A percentile compares a stretch with the other conserved stretches of the same genome.
Evolutionary conservation across 192 early-diverging fungal genomes (phyloP).

Genomic region (Gigaspora rosea): DNA sequence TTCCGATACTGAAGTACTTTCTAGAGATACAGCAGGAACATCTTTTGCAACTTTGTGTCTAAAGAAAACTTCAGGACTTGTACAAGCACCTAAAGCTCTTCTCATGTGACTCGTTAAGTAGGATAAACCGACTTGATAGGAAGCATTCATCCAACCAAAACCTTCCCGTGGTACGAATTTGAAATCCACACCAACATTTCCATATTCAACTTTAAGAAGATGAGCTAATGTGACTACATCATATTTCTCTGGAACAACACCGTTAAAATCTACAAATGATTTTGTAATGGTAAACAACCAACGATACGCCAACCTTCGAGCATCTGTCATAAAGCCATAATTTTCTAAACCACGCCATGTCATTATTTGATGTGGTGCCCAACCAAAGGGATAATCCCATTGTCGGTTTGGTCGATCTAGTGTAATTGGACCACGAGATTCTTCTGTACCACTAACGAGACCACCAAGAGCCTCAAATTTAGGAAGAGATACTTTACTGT

Average conservation of each 20-base stretch:
- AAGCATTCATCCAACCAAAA: constrained; percentile 99
- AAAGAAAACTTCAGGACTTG: constrained; percentile 27
- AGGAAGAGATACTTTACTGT: constrained; percentile 53
- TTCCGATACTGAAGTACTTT: too few species aligned
- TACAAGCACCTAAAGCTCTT: constrained; percentile 68
- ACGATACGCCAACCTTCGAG: constrained; percentile 83
- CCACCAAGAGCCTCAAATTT: constrained; percentile 92
- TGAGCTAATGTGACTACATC: constrained; percentile 93
- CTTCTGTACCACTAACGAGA: constrained; percentile 89
- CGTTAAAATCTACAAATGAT: constrained; percentile 95
- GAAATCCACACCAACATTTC: constrained; percentile 94
- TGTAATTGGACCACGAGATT: constrained; percentile 79
- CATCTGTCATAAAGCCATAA: constrained; percentile 77
- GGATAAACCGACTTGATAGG: constrained; percentile 78
- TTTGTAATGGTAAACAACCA: constrained; percentile 96
- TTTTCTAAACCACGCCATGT: constrained; percentile 88
- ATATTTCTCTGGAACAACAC: constrained; percentile 97
- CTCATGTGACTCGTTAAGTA: constrained; percentile 72
- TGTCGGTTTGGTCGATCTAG: constrained; percentile 90
- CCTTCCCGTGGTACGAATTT: constrained; percentile 92
- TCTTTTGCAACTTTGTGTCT: background rate
- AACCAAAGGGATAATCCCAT: constrained; percentile 93
- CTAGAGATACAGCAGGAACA: too few species aligned
- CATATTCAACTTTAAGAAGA: constrained; percentile 92
- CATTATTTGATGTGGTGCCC: constrained; percentile 99